These are phyloP conservation scores for Phytopythium oedochilum DNA, from an alignment of 352 stramenopile genomes.

Conservation along the genomic window DNA sequence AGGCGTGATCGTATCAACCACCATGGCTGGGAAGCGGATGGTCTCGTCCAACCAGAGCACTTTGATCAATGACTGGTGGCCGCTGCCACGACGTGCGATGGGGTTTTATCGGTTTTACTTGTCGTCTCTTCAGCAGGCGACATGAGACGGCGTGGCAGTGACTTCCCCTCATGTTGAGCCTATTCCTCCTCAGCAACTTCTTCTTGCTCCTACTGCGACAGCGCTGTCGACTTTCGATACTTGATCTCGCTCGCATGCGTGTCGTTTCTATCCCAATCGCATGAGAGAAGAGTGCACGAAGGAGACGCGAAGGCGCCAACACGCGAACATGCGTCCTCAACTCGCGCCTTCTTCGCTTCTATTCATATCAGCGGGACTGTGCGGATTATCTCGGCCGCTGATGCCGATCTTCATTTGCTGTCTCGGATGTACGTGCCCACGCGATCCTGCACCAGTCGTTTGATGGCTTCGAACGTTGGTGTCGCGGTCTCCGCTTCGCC, in stretches of 20 bases:
- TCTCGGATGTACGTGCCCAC: slow-evolving; percentile 2
- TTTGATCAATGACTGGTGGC: too few relatives aligned
- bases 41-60: too few relatives aligned
- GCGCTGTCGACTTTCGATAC: too few relatives aligned
- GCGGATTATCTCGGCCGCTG: not conserved
- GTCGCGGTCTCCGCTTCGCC: not conserved
- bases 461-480: slow-evolving; percentile 35
- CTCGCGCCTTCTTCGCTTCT: not conserved
- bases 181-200: too few relatives aligned
- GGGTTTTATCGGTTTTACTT: not conserved
- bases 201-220: too few relatives aligned
- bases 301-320: not conserved
- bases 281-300: not conserved
- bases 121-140: not conserved
- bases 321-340: not conserved
- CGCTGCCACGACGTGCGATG: too few relatives aligned
- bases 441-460: slow-evolving; percentile 37
- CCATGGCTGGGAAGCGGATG: not conserved
- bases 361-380: not conserved
- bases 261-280: too few relatives aligned
- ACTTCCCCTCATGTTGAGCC: too few relatives aligned
- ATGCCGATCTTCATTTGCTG: too few relatives aligned
- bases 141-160: not conserved
- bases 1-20: not conserved
- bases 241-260: not conserved